Base-by-base conservation (phyloP, 495 filamentous ascomycete species). In the Geoglossum glabrum region DNA sequence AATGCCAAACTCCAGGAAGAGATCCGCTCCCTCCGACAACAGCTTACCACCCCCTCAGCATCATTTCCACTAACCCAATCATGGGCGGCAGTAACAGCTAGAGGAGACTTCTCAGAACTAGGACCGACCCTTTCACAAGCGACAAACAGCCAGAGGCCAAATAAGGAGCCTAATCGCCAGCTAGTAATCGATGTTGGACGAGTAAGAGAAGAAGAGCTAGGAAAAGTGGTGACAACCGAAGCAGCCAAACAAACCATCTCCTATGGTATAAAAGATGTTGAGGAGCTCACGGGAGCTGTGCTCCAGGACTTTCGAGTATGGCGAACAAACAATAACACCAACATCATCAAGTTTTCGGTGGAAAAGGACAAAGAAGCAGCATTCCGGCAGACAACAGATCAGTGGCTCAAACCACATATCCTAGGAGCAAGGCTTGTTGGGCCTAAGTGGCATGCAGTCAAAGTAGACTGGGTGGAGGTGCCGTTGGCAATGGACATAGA, bases 301-400 rank as follows among this genome's bases (percentile, higher is more conserved):
- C 23, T 59, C 21, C 36, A 59, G 50, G 33, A 55, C 31, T 55
- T 59, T 25, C 50, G 49, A 30, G 57, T 59, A 25, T 59, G 45
- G 33, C 47, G 47, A 55, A 52, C 28, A 38, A 59, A 59, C 49
- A 52, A 60, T 27, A 56, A 23, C 19, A 51, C 58, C 15, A 60
- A 43, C 21, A 43, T 49, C 15, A 55, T 59, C 31, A 59, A 59
- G 31, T 59, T 54, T 49, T 55, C 50, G 7, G 33, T 59, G 23
- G 49, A 59, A n/a, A 55, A 59, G 33, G 57, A 59, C 10, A 59
- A 59, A 59, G 58, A 56, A 31, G 58, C 58, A 7, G 58, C 58
- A 9, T 56, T 60, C 52, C 34, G 52, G 38, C 52, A 60, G 52
- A 60, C 58, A 17, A 60, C 52, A 23, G 58, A 17, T 10, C 51